A percentile compares a stretch with the other conserved stretches of the same genome.
Conservation (phyloP, 108 stramenopile genomes). For the Pelagomonas calceolata region DNA sequence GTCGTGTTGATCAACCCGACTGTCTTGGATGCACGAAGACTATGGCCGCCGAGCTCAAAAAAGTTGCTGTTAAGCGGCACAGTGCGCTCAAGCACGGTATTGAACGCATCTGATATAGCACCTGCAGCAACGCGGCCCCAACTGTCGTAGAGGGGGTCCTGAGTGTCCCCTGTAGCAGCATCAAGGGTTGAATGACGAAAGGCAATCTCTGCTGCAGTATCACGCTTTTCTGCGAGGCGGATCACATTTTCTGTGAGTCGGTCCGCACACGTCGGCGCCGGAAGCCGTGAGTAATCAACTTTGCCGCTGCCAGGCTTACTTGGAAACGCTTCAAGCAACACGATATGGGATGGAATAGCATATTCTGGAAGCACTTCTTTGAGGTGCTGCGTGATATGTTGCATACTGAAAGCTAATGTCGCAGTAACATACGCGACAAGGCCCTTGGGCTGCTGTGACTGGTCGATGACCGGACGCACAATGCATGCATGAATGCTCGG, state of each 20-base stretch:
- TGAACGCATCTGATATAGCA: not conserved
- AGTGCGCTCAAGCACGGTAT: not conserved
- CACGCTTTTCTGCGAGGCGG: too few species aligned
- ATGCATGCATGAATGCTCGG: conserved; percentile 11
- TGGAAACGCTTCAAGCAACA: conserved; percentile 29
- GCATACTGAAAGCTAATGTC: too few species aligned
- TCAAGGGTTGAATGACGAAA: too few species aligned
- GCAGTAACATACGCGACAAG: conserved; percentile 30
- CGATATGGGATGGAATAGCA: conserved; percentile 28
- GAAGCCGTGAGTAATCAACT: conserved; percentile 7
- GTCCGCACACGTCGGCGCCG: not conserved
- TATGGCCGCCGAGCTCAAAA: not conserved
- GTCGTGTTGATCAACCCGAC: not conserved
- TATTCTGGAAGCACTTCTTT: conserved; percentile 27
- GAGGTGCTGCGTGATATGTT: too few species aligned
- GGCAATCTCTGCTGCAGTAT: too few species aligned
- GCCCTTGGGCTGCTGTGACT: conserved; percentile 28
- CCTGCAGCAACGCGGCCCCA: not conserved
- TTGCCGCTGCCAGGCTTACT: conserved; percentile 31
- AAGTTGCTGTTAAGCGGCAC: not conserved
- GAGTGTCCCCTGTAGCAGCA: too few species aligned
- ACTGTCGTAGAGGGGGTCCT: too few species aligned
- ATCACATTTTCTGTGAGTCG: too few species aligned
- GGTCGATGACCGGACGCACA: conserved; percentile 26
- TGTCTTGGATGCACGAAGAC: not conserved